These are phyloP conservation scores for Phytophthora citrophthora DNA, from an alignment of 352 stramenopile genomes.

Conservation along the genomic window DNA sequence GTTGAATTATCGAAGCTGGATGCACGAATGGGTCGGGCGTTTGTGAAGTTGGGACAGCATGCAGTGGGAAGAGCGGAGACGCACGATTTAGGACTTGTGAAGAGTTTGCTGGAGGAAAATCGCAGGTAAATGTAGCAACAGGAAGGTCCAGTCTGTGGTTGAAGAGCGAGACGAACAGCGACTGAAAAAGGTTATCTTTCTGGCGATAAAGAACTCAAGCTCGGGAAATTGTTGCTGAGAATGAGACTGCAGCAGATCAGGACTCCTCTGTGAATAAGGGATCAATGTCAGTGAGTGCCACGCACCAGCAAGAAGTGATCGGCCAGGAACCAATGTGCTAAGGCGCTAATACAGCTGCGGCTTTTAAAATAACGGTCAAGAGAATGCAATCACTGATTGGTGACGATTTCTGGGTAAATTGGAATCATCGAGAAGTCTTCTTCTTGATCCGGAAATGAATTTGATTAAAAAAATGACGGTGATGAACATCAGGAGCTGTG, in stretches of 20 bases:
- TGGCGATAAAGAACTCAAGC: constrained; percentile 12
- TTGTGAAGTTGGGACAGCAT: not conserved
- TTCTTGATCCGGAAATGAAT: not conserved
- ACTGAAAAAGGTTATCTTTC: not conserved
- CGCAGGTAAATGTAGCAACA: not conserved
- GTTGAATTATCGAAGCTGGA: not conserved
- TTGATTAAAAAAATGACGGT: too few relatives aligned
- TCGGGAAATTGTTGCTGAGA: not conserved
- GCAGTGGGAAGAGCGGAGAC: not conserved
- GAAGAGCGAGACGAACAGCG: constrained; percentile 4
- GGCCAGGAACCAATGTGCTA: not conserved
- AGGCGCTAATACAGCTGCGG: not conserved
- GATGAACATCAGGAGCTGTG: too few relatives aligned
- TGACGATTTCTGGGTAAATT: too few relatives aligned
- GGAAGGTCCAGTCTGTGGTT: not conserved
- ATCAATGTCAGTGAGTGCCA: not conserved
- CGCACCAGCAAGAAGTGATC: constrained; percentile 8
- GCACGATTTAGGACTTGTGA: not conserved
- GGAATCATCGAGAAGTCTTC: not conserved
- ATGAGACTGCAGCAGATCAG: not conserved
- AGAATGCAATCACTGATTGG: not conserved
- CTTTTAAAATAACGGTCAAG: not conserved
- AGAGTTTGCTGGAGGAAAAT: constrained; percentile 6
- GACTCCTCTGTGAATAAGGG: not conserved
- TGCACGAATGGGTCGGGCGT: not conserved